Evolutionary conservation across 1,139 yeast genomes (phyloP).

Genomic region (Magnusiomyces starmeri): DNA sequence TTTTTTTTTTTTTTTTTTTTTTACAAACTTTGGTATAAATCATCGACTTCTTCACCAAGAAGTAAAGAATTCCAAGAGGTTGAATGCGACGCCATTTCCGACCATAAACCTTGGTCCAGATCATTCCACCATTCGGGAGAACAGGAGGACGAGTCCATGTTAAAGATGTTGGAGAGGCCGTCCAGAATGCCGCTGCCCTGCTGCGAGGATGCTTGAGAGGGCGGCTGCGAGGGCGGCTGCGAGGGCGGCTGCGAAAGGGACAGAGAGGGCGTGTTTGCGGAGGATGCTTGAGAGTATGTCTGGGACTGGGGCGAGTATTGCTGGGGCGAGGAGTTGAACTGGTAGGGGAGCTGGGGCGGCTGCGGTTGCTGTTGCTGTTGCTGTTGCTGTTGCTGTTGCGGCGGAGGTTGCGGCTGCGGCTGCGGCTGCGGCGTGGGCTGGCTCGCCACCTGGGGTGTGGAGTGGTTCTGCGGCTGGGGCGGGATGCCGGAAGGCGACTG

Average conservation of each 20-base stretch:
- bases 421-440: background rate
- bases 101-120: background rate
- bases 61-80: background rate
- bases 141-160: slow-evolving; percentile 1
- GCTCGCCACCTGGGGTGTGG: too few species aligned
- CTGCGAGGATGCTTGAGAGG: background rate
- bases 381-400: background rate
- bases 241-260: background rate
- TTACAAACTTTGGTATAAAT: background rate
- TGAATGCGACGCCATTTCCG: background rate
- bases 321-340: background rate
- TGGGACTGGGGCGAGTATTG: background rate
- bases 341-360: background rate
- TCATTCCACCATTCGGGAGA: background rate
- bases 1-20: background rate
- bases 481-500: too few species aligned
- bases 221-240: background rate
- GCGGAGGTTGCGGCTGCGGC: background rate
- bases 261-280: background rate
- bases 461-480: too few species aligned
- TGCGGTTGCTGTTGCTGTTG: background rate
- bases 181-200: slow-evolving; percentile 8
- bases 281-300: background rate
- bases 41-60: slow-evolving; percentile 1
- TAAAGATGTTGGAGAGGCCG: slow-evolving; percentile 10